Evolutionary conservation across 2,329 filamentous ascomycete species (phyloP).

Genomic region (Penicillium brevicompactum): DNA sequence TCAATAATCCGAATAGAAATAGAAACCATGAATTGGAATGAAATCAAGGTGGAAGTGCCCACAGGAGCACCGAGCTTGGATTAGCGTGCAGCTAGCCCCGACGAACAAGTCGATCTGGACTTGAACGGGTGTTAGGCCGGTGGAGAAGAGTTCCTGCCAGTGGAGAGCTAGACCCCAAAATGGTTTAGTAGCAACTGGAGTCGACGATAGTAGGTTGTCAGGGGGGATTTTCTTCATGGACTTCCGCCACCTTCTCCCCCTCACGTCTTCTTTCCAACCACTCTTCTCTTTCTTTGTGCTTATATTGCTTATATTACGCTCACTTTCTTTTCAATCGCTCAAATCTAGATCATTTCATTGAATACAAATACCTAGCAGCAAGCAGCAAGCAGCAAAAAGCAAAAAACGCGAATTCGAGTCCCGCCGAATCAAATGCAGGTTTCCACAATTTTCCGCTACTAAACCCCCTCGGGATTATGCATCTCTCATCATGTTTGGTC

Average conservation of each 20-base stretch:
- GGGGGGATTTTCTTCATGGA: conserved; percentile 1
- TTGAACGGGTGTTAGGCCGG: background rate
- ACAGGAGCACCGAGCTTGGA: conserved; percentile 1
- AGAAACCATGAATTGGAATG: background rate
- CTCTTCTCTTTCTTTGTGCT: background rate
- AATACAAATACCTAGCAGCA: background rate
- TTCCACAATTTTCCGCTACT: background rate
- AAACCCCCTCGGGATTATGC: conserved; percentile 35
- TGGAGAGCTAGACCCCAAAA: background rate
- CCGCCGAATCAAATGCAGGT: conserved; percentile 9
- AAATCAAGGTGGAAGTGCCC: background rate
- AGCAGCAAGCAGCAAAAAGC: background rate
- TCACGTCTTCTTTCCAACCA: conserved; percentile 2
- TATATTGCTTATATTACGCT: background rate
- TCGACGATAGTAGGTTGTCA: background rate
- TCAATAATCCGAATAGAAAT: background rate
- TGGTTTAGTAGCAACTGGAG: conserved; percentile 1
- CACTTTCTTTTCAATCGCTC: background rate
- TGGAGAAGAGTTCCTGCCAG: background rate
- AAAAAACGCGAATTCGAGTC: background rate
- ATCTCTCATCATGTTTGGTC: conserved; percentile 38
- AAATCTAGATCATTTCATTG: background rate
- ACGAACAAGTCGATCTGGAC: background rate
- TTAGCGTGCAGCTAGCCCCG: background rate
- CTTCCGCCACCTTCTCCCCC: conserved; percentile 2